These are phyloP conservation scores for Trichomonascaceae sp. DNA, from an alignment of 1,139 yeast genomes.

Conservation along the genomic window DNA sequence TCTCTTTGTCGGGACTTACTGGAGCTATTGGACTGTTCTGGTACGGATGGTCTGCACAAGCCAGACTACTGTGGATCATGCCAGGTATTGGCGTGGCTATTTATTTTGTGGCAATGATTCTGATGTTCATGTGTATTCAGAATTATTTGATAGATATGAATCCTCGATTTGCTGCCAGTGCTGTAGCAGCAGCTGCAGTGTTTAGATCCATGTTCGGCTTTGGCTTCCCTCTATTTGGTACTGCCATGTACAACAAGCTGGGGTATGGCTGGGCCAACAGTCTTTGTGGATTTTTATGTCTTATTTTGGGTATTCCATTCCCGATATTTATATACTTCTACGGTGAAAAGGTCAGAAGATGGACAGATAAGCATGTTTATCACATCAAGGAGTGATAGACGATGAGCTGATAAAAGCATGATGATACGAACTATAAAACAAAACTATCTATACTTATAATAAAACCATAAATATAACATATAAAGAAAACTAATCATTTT, in stretches of 20 bases:
- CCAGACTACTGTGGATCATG: conserved; percentile 45
- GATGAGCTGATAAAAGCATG: too few species aligned
- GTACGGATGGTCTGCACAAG: conserved; percentile 61
- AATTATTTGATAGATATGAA: conserved; percentile 60
- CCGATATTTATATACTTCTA: conserved; percentile 51
- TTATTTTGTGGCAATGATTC: conserved; percentile 53
- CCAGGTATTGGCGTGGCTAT: conserved; percentile 51
- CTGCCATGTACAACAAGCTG: conserved; percentile 29
- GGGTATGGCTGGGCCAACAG: conserved; percentile 68
- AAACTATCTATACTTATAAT: not conserved
- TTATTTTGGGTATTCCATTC: conserved; percentile 57
- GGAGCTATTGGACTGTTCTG: conserved; percentile 50
- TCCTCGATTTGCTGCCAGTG: conserved; percentile 54
- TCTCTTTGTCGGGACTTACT: conserved; percentile 41
- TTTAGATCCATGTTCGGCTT: conserved; percentile 55
- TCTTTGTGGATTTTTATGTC: conserved; percentile 49
- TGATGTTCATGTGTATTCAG: conserved; percentile 55
- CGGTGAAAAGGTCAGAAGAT: conserved; percentile 49
- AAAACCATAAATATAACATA: too few species aligned
- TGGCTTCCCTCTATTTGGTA: conserved; percentile 38
- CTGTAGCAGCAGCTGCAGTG: conserved; percentile 56
- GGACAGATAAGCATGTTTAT: conserved; percentile 41
- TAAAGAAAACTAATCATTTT: too few species aligned
- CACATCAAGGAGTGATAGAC: conserved; percentile 19
- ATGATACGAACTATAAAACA: too few species aligned